These are phyloP conservation scores for Hansenula lynferdii DNA, from an alignment of 1,139 yeast genomes.

Conservation along the genomic window DNA sequence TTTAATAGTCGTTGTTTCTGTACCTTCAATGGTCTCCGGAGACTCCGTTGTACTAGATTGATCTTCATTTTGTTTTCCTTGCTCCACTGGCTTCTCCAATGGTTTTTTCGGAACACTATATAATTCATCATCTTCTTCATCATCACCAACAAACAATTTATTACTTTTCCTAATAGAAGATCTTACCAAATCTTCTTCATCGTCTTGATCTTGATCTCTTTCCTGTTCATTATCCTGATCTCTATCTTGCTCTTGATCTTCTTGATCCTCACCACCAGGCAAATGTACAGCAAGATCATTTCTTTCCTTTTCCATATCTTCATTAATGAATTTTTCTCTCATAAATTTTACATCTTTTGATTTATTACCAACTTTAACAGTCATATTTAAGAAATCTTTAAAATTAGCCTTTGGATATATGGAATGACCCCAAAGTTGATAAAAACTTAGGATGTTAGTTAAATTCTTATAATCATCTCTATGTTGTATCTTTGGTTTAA, in stretches of 20 bases:
- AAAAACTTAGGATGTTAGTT: slow-evolving; percentile 50
- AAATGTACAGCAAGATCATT: neutral
- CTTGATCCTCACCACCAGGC: neutral
- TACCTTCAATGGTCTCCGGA: neutral
- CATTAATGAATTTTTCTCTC: slow-evolving; percentile 13
- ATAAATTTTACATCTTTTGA: slow-evolving; percentile 5
- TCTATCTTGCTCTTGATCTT: neutral
- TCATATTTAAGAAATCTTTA: slow-evolving; percentile 43
- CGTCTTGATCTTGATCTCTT: neutral
- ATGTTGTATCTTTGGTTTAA: slow-evolving; percentile 33
- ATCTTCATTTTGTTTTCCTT: neutral
- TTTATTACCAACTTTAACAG: slow-evolving; percentile 10
- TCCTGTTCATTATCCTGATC: neutral
- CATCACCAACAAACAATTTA: neutral
- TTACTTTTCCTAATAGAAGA: neutral
- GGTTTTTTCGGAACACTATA: neutral
- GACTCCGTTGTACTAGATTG: too few relatives aligned
- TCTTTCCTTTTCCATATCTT: slow-evolving; percentile 9
- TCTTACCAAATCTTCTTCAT: neutral
- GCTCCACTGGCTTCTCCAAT: neutral
- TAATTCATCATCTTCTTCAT: slow-evolving; percentile 2
- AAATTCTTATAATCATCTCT: slow-evolving; percentile 37
- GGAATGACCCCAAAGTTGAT: slow-evolving; percentile 84
- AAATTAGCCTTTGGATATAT: slow-evolving; percentile 77
- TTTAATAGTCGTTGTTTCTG: neutral